Conservation (phyloP, 2,329 filamentous ascomycete genomes). For the Lasiodiplodia gonubiensis region DNA sequence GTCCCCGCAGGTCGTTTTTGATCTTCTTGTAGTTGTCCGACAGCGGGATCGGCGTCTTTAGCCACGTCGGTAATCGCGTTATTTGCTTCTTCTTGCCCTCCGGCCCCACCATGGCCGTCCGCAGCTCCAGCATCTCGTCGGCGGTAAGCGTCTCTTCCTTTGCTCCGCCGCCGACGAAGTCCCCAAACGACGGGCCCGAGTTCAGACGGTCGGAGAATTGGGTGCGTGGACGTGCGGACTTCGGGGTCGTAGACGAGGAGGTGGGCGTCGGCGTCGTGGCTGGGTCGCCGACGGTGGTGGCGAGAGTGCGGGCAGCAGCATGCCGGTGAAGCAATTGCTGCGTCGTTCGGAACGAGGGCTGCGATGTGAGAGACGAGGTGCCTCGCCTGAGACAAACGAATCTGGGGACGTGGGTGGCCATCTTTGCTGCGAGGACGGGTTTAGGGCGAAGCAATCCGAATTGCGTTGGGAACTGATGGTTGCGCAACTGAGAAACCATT, state of each 20-base stretch:
- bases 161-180: slow-evolving; percentile 60
- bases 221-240: slow-evolving; percentile 52
- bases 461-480: not conserved
- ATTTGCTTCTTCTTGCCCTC: slow-evolving; percentile 68
- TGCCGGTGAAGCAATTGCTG: not conserved
- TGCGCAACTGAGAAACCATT: slow-evolving; percentile 1
- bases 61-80: slow-evolving; percentile 84
- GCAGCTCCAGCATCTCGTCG: slow-evolving; percentile 64
- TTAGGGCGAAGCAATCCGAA: not conserved
- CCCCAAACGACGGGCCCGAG: slow-evolving; percentile 66
- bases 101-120: slow-evolving; percentile 66
- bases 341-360: not conserved
- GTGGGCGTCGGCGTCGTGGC: not conserved
- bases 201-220: slow-evolving; percentile 68
- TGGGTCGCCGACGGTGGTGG: slow-evolving; percentile 24
- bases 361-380: slow-evolving; percentile 8
- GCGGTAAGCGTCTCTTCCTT: slow-evolving; percentile 47
- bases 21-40: slow-evolving; percentile 91
- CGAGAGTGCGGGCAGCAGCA: slow-evolving; percentile 10
- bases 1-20: slow-evolving; percentile 86
- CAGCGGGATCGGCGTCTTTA: slow-evolving; percentile 92
- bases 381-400: slow-evolving; percentile 3
- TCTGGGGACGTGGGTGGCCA: slow-evolving; percentile 3
- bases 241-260: slow-evolving; percentile 32
- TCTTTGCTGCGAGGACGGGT: not conserved